phyloP scores from a whole-genome alignment of 192 early-diverging fungal species.

The Umbelopsis isabellina region DNA sequence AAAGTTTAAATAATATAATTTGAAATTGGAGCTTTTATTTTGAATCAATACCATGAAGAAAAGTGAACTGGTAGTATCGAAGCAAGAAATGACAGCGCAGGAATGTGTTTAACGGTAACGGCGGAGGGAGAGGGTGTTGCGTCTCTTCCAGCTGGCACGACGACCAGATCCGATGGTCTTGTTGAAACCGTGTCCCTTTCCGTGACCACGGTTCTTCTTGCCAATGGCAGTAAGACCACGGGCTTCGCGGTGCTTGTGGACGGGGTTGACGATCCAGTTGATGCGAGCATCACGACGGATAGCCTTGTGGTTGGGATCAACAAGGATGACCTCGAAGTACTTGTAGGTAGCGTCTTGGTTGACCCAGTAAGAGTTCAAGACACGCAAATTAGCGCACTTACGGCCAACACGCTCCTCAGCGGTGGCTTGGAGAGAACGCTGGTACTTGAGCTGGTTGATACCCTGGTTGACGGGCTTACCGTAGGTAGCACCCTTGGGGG shows the following conservation, averaged over 20 bases:
- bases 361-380: constrained; percentile 99
- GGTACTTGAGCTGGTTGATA: constrained; percentile 98
- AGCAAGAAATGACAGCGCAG: not conserved
- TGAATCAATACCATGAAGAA: constrained; percentile 20
- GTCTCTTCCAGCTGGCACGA: constrained; percentile 86
- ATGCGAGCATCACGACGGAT: constrained; percentile 98
- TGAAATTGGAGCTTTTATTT: not conserved
- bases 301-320: constrained; percentile 95
- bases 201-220: constrained; percentile 96
- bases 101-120: constrained; percentile 80
- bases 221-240: constrained; percentile 96
- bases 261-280: constrained; percentile 97
- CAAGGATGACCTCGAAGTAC: constrained; percentile 98
- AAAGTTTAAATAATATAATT: not conserved
- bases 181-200: constrained; percentile 96
- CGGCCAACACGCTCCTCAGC: constrained; percentile 98
- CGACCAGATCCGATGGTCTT: constrained; percentile 95
- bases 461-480: constrained; percentile 97
- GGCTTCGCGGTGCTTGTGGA: constrained; percentile 97
- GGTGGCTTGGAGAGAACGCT: constrained; percentile 87
- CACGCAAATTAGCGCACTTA: constrained; percentile 95
- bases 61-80: constrained; percentile 22
- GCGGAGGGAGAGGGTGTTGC: constrained; percentile 94
- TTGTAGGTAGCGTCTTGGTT: constrained; percentile 99
- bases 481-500: constrained; percentile 96